Evolutionary conservation across 768 basidiomycete species (phyloP).

Genomic region (Rhodotorula paludigena): DNA sequence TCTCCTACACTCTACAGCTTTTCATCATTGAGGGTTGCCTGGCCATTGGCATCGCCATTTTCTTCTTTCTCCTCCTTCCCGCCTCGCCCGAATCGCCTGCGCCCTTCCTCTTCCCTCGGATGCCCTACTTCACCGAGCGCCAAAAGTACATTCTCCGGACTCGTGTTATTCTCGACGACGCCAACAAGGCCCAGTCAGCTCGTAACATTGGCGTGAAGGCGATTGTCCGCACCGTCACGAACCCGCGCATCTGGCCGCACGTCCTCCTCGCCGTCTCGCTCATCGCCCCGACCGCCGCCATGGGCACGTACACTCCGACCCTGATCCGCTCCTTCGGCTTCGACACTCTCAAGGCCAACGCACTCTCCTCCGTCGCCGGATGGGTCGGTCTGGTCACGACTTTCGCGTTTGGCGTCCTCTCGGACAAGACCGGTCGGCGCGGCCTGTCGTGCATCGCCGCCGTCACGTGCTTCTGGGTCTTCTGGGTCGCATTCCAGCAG

Average conservation of each 20-base stretch:
- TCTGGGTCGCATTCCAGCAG: slow-evolving; percentile 38
- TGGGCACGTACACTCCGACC: slow-evolving; percentile 38
- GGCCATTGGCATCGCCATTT: slow-evolving; percentile 39
- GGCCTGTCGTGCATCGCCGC: slow-evolving; percentile 39
- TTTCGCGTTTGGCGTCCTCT: slow-evolving; percentile 36
- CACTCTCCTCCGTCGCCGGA: slow-evolving; percentile 43
- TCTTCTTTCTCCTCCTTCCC: slow-evolving; percentile 43
- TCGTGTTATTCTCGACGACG: slow-evolving; percentile 43
- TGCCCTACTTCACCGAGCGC: slow-evolving; percentile 37
- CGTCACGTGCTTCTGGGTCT: slow-evolving; percentile 33
- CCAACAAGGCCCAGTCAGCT: slow-evolving; percentile 34
- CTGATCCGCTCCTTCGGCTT: slow-evolving; percentile 39
- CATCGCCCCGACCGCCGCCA: slow-evolving; percentile 30
- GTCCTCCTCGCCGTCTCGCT: slow-evolving; percentile 33
- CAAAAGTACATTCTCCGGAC: slow-evolving; percentile 40
- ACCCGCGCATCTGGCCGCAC: slow-evolving; percentile 40
- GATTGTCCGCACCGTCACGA: slow-evolving; percentile 29
- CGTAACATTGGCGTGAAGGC: slow-evolving; percentile 30
- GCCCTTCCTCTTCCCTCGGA: slow-evolving; percentile 38
- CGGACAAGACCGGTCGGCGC: slow-evolving; percentile 39
- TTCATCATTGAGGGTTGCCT: slow-evolving; percentile 41
- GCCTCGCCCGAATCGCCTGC: slow-evolving; percentile 37
- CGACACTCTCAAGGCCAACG: slow-evolving; percentile 42
- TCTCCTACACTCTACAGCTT: not conserved
- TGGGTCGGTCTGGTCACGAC: slow-evolving; percentile 40